Base-by-base conservation (phyloP, 164 flowering plant genomes). In the Vitis riparia region DNA sequence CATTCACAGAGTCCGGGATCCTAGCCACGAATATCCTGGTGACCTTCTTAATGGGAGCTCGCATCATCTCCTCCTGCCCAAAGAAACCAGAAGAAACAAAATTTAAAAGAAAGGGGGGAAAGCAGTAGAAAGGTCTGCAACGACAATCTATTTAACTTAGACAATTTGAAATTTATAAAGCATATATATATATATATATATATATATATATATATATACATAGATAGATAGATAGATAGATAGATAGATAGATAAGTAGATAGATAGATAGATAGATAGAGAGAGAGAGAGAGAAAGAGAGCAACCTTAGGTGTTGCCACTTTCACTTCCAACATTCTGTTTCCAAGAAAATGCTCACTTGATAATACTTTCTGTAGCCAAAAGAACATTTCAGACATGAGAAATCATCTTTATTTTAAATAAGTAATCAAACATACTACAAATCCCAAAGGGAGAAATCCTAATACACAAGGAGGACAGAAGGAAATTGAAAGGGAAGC, bases 301-400 rank as follows among this genome's bases (percentile, higher is more conserved):
- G 44, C 9, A 82, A 96, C 99, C 98, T 88, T 96, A 57, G 98
- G 99, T 6, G 99, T 96, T 15, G 99, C 99, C 32, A 96, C 77
- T 91, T 96, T 96, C 10, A 96, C 96, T 85, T 96, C 99, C 78
- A 96, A 81, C 79, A 81, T 73, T 80, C 98, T 83, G 72, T 82
- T 86, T 1, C 97, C 98, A 69, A 96, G 93, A 59, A 81, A 71
- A 71, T 96, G 99, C 78, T 96, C 98, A 62, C 81, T 75, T 29
- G 86, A 77, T 66, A 93, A 78, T 63, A 82, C 93, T 77, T 67
- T 83, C 99, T 96, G 88, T 55, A 72, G 19, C 60, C 61, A 66
- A 51, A 14, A 59, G 51, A 14, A 63, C 67, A 55, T 17, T 44
- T 30, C 23, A 64, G 32, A 44, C 51, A 62, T 53, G 11, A 52